Conservation (phyloP, 345 rosid species). For the Gossypium rotundifolium region DNA sequence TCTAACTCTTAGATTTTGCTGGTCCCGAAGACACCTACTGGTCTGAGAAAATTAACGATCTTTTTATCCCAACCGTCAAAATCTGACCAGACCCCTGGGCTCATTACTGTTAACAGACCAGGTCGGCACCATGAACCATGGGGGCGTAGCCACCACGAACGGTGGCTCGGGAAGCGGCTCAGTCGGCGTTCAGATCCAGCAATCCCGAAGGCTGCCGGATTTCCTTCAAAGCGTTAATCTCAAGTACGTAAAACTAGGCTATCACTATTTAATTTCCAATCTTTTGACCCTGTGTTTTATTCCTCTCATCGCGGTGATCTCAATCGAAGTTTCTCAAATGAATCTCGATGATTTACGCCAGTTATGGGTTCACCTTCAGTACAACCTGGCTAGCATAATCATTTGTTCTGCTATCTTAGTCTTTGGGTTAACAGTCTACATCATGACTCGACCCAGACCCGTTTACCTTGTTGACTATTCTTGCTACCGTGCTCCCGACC, state of each 20-base stretch:
- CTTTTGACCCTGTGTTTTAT: conserved; percentile 39
- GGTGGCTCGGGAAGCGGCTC: conserved; percentile 17
- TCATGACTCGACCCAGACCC: conserved; percentile 48
- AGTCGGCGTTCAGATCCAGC: conserved; percentile 38
- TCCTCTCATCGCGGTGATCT: conserved; percentile 35
- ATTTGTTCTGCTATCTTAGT: conserved; percentile 42
- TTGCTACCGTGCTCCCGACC: conserved; percentile 40
- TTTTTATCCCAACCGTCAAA: neutral
- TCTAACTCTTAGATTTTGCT: neutral
- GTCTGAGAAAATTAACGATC: neutral
- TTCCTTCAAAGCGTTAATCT: conserved; percentile 56
- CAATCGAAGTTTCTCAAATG: conserved; percentile 34
- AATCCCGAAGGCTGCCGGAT: conserved; percentile 36
- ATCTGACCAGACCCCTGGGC: neutral
- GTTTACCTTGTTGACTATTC: conserved; percentile 43
- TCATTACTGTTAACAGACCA: neutral
- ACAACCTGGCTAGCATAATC: conserved; percentile 42
- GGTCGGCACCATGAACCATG: conserved; percentile 18
- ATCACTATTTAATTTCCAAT: conserved; percentile 43
- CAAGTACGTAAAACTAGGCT: conserved; percentile 56
- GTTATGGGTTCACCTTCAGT: conserved; percentile 47
- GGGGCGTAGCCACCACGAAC: conserved; percentile 9
- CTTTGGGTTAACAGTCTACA: conserved; percentile 40
- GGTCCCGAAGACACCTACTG: neutral
- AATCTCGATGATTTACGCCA: conserved; percentile 38